Evolutionary conservation across 768 basidiomycete genomes (phyloP).

Genomic region (Crucibulum laeve): DNA sequence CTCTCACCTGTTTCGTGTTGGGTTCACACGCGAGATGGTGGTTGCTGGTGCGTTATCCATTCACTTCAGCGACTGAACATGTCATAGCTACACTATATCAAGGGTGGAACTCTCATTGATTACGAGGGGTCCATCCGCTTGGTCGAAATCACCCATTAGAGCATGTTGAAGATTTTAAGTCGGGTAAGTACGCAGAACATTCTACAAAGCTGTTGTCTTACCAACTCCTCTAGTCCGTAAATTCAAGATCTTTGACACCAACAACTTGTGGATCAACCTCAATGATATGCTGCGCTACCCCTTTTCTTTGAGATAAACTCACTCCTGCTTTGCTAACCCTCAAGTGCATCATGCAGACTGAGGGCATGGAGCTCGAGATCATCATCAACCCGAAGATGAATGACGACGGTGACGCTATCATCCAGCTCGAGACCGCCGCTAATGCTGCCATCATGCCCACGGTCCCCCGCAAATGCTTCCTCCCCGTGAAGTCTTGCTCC

Average conservation of each 20-base stretch:
- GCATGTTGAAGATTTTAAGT: constrained; percentile 93
- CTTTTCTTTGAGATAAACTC: neutral
- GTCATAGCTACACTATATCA: no score
- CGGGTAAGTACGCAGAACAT: constrained; percentile 32
- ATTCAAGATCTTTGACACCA: constrained; percentile 93
- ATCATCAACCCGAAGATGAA: constrained; percentile 90
- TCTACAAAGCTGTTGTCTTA: neutral
- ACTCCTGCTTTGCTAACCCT: constrained; percentile 46
- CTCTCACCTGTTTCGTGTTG: no score
- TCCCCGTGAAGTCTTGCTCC: constrained; percentile 88
- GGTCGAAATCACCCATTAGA: constrained; percentile 90
- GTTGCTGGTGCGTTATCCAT: no score
- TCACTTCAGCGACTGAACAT: no score
- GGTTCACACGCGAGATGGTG: no score
- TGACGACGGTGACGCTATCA: constrained; percentile 81
- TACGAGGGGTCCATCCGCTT: constrained; percentile 86
- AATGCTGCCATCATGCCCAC: constrained; percentile 95
- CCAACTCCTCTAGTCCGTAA: constrained; percentile 51
- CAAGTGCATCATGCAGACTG: constrained; percentile 85
- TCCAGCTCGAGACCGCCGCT: constrained; percentile 90
- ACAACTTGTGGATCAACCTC: constrained; percentile 78
- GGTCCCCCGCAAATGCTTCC: constrained; percentile 91
- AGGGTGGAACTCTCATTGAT: no score
- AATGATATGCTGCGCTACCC: constrained; percentile 42
- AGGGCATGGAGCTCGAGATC: constrained; percentile 89